phyloP scores from a whole-genome alignment of 208 protist species.

The Lotmaria passim region DNA sequence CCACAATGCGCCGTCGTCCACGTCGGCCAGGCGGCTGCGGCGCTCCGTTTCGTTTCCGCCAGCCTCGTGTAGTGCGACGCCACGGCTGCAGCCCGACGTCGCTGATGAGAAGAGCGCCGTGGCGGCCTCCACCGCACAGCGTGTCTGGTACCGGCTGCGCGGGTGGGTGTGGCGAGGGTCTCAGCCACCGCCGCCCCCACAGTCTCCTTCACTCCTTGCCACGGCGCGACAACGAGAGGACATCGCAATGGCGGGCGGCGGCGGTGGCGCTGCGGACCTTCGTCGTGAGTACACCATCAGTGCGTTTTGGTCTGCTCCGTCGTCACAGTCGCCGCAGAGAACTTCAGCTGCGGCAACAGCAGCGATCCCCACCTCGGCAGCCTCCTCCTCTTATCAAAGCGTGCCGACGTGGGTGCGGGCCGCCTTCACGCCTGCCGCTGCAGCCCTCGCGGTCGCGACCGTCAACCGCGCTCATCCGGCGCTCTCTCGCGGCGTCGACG shows the following conservation, averaged over 20 bases:
- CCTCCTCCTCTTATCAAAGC: too few relatives aligned
- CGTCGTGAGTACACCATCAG: background rate
- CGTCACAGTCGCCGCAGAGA: background rate
- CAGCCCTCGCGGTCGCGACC: background rate
- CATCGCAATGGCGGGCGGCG: background rate
- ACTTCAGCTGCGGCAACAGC: too few relatives aligned
- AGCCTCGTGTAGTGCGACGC: background rate
- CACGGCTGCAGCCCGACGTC: background rate
- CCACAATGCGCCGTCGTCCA: background rate
- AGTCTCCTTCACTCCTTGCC: background rate
- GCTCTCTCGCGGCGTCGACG: background rate
- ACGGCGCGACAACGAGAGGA: background rate
- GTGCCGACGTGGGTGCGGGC: slow-evolving; percentile 28
- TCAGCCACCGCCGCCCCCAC: background rate
- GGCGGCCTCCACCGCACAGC: background rate
- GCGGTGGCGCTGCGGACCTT: background rate
- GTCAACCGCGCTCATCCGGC: background rate
- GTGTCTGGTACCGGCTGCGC: slow-evolving; percentile 12
- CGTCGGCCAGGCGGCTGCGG: background rate
- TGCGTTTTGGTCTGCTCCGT: too few relatives aligned
- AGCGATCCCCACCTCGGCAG: too few relatives aligned
- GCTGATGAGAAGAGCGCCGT: background rate
- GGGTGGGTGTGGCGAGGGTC: slow-evolving; percentile 9
- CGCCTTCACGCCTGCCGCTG: slow-evolving; percentile 22
- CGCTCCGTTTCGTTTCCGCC: slow-evolving; percentile 13